phyloP scores from a whole-genome alignment of 257 asterid genomes.

The Phtheirospermum japonicum region DNA sequence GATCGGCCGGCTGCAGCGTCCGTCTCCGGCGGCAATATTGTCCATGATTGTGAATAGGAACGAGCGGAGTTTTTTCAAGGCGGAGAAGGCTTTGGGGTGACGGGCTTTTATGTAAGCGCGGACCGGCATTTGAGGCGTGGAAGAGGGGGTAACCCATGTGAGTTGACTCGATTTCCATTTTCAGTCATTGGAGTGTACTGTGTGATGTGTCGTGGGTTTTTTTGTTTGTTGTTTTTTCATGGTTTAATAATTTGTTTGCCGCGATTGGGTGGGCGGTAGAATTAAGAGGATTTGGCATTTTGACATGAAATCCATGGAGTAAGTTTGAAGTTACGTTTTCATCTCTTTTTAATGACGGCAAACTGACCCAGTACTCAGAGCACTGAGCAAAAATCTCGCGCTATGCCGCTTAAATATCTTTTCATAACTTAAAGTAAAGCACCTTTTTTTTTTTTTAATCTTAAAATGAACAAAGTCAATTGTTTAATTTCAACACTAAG shows the following conservation, averaged over 20 bases:
- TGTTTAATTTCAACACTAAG: too few species aligned
- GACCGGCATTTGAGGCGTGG: slow-evolving; percentile 37
- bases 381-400: too few species aligned
- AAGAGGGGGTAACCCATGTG: slow-evolving; percentile 27
- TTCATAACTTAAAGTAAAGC: too few species aligned
- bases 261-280: slow-evolving; percentile 7
- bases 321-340: too few species aligned
- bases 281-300: background rate
- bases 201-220: background rate
- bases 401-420: too few species aligned
- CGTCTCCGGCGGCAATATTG: background rate
- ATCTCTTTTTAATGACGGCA: too few species aligned
- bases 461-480: too few species aligned
- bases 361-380: too few species aligned
- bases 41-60: slow-evolving; percentile 36
- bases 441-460: too few species aligned
- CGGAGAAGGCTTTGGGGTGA: slow-evolving; percentile 44
- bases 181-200: background rate
- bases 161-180: slow-evolving; percentile 26
- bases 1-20: slow-evolving; percentile 21
- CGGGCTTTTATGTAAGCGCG: slow-evolving; percentile 46
- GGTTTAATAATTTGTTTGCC: too few species aligned
- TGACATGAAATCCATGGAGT: too few species aligned
- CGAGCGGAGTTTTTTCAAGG: slow-evolving; percentile 39
- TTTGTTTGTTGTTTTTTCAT: background rate